Conservation (phyloP, 768 basidiomycete genomes). For the Macrocybe gigantea region DNA sequence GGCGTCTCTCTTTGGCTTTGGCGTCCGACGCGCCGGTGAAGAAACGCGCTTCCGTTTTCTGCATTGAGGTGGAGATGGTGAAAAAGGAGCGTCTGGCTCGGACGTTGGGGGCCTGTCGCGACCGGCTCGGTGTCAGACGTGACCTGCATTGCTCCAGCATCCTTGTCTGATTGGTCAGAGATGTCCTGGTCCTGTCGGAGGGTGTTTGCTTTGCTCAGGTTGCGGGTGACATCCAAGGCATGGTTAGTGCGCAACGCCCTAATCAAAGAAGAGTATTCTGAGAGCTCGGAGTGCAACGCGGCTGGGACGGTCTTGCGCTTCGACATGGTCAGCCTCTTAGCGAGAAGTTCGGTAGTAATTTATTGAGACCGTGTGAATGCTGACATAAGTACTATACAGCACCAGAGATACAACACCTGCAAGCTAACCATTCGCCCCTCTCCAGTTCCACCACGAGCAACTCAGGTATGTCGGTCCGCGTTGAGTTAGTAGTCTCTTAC, state of each 20-base stretch:
- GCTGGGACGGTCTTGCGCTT: slow-evolving; percentile 43
- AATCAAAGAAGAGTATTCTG: slow-evolving; percentile 62
- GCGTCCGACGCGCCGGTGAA: not conserved
- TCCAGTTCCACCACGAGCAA: slow-evolving; percentile 24
- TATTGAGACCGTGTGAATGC: slow-evolving; percentile 18
- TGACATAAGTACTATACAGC: slow-evolving; percentile 42
- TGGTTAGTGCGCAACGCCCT: slow-evolving; percentile 55
- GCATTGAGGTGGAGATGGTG: not conserved
- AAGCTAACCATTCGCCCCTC: slow-evolving; percentile 8
- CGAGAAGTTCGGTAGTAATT: not conserved
- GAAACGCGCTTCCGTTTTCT: not conserved
- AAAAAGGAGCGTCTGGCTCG: too few species aligned
- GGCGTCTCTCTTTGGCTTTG: slow-evolving; percentile 24
- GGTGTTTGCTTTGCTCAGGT: slow-evolving; percentile 29
- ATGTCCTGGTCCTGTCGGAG: slow-evolving; percentile 16
- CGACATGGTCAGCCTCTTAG: slow-evolving; percentile 17
- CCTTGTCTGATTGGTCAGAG: slow-evolving; percentile 5
- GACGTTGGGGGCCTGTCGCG: too few species aligned
- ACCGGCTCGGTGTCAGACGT: not conserved
- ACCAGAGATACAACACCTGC: slow-evolving; percentile 13
- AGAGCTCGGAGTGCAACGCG: slow-evolving; percentile 56
- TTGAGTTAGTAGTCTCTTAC: not conserved
- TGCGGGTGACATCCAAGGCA: slow-evolving; percentile 51
- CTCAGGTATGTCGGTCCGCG: slow-evolving; percentile 19
- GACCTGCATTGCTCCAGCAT: not conserved